Conservation (phyloP, 495 filamentous ascomycete species). For the Cudoniella acicularis region DNA sequence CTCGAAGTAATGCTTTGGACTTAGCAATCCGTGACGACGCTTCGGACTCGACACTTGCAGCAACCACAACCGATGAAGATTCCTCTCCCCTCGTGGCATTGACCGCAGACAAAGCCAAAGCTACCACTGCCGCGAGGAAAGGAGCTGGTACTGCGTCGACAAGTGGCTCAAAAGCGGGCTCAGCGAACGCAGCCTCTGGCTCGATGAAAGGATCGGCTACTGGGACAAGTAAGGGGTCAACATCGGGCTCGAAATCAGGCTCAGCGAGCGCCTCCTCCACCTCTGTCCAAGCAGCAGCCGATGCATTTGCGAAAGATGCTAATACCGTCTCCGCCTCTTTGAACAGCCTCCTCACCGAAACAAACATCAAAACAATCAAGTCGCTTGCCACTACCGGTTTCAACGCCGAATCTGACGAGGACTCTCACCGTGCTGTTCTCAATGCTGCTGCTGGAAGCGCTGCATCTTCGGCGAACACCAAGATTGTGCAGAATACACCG, state of each 20-base stretch:
- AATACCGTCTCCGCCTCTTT: conserved; percentile 13
- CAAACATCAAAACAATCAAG: neutral
- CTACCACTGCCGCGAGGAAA: too few relatives aligned
- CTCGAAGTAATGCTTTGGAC: neutral
- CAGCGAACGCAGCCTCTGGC: too few relatives aligned
- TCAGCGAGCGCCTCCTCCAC: neutral
- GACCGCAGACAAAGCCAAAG: neutral
- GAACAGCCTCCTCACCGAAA: conserved; percentile 1
- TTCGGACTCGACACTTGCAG: neutral
- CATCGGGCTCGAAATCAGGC: neutral
- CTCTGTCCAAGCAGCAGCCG: conserved; percentile 4
- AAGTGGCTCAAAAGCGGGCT: too few relatives aligned
- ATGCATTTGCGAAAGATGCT: conserved; percentile 12
- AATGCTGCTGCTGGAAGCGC: conserved; percentile 6
- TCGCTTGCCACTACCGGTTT: conserved; percentile 9
- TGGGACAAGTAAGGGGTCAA: too few relatives aligned
- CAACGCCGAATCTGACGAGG: conserved; percentile 15
- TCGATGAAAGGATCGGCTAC: too few relatives aligned
- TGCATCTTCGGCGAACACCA: conserved; percentile 3
- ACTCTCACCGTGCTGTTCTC: conserved; percentile 11
- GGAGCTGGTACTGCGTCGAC: too few relatives aligned
- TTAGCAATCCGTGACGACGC: neutral
- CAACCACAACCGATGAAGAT: neutral
- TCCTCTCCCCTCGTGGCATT: neutral
- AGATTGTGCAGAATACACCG: conserved; percentile 17